Evolutionary conservation across 1,284 basidiomycete genomes (phyloP).

Genomic region (Puccinia coronata): DNA sequence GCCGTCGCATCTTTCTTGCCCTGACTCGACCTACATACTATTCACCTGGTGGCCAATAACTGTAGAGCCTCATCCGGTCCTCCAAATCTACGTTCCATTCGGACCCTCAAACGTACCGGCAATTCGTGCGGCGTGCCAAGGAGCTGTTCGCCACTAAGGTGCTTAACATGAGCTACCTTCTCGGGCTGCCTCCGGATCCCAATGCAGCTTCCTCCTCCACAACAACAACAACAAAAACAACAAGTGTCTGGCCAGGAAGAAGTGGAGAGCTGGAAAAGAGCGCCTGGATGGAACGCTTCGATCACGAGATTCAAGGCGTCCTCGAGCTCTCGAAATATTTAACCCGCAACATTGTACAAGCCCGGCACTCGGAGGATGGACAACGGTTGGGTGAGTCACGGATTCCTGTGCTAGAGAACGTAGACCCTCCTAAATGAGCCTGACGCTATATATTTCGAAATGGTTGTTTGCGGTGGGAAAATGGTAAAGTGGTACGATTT

Average conservation of each 20-base stretch:
- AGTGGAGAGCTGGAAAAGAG: neutral
- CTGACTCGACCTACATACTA: neutral
- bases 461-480: too few relatives aligned
- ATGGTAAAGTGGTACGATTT: slow-evolving; percentile 18
- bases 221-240: too few relatives aligned
- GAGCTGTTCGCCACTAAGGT: slow-evolving; percentile 11
- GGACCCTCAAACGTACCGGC: neutral
- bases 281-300: neutral
- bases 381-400: slow-evolving; percentile 22
- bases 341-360: slow-evolving; percentile 33
- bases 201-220: neutral
- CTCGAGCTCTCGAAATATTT: slow-evolving; percentile 33
- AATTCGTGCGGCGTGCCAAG: neutral
- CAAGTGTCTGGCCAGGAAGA: neutral
- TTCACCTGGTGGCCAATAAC: neutral
- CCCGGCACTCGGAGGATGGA: slow-evolving; percentile 28
- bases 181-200: neutral
- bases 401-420: neutral
- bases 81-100: slow-evolving; percentile 11
- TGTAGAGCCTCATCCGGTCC: neutral
- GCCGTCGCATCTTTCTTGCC: too few relatives aligned
- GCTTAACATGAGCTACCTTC: neutral
- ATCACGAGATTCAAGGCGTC: slow-evolving; percentile 17
- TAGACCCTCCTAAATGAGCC: too few relatives aligned
- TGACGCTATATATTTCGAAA: neutral